Evolutionary conservation across 202 grass and related monocot species (phyloP).

Genomic region (Digitaria exilis): DNA sequence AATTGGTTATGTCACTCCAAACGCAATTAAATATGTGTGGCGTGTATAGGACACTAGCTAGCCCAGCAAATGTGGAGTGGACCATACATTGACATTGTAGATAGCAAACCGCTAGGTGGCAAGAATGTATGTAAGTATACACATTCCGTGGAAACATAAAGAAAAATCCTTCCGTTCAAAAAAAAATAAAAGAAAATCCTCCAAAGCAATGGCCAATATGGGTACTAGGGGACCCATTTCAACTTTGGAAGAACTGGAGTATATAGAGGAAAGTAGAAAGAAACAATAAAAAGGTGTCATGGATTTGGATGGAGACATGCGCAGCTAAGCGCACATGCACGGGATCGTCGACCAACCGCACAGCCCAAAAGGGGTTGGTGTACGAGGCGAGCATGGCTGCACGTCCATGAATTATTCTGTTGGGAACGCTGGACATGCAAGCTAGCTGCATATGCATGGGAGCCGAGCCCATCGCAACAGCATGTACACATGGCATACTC

Average conservation of each 20-base stretch:
- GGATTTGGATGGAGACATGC: constrained; percentile 21
- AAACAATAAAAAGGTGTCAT: not conserved
- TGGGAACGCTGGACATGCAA: not conserved
- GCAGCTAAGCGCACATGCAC: constrained; percentile 22
- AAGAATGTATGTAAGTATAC: not conserved
- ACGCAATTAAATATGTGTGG: no score
- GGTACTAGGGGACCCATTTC: no score
- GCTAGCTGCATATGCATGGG: not conserved
- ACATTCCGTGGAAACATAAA: not conserved
- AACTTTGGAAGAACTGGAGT: not conserved
- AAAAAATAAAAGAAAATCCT: no score
- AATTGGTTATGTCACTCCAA: not conserved
- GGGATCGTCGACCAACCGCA: not conserved
- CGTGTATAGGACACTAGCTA: not conserved
- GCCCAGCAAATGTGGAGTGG: not conserved
- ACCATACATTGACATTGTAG: not conserved
- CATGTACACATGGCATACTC: constrained; percentile 21
- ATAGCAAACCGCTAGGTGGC: not conserved
- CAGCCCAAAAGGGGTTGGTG: not conserved
- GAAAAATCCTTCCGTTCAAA: no score
- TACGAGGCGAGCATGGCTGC: constrained; percentile 17
- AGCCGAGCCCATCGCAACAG: not conserved
- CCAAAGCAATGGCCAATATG: not conserved
- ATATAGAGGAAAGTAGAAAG: not conserved
- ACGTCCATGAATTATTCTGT: constrained; percentile 30